Evolutionary conservation across 805 yeast species (phyloP), one percentile per base, ranked within the genome.

Genomic region (Candida methanosorbosa): DNA sequence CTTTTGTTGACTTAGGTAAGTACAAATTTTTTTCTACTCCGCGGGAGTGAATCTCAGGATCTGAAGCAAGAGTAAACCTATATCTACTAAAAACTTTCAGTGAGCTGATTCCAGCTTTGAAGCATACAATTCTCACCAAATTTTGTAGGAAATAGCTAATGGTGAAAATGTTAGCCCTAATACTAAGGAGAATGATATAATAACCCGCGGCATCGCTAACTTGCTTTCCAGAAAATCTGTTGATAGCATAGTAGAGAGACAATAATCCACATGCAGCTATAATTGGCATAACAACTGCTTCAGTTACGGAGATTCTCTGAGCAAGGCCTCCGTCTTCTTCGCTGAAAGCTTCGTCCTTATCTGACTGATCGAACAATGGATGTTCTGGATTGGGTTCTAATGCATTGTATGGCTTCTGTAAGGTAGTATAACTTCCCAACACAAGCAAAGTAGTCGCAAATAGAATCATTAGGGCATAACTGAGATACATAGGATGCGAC

Each of bases 251-350:
- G 44, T 69, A 64, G 26, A 72, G 35, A 0, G 60, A 58, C 21
- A 55, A 38, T 27, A 75, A 51, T n/a, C 44, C 46, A 15, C 42
- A 34, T 7, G 68, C 67, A 5, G 72, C 69, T 6, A 63, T 12
- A 5, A 75, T 36, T 0, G 81, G 81, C 48, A 72, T 44, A 4
- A 53, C 14, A 5, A 63, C 27, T 0, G 69, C 77, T 14, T 40
- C 30, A 50, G 58, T 33, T 45, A 51, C 49, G 19, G 46, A 49
- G 9, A 51, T 43, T 3, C 38, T 16, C 11, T 20, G 25, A 39
- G 32, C 8, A 33, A 27, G 6, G 43, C 43, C 8, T 40, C 41
- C 21, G 1, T 45, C 33, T 5, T 39, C 48, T 12, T 43, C 36
- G 5, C 26, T 26, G 6, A 31, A 34, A 5, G 43, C 38, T 13